Evolutionary conservation across 805 yeast genomes (phyloP).

Genomic region (Saturnispora silvae): DNA sequence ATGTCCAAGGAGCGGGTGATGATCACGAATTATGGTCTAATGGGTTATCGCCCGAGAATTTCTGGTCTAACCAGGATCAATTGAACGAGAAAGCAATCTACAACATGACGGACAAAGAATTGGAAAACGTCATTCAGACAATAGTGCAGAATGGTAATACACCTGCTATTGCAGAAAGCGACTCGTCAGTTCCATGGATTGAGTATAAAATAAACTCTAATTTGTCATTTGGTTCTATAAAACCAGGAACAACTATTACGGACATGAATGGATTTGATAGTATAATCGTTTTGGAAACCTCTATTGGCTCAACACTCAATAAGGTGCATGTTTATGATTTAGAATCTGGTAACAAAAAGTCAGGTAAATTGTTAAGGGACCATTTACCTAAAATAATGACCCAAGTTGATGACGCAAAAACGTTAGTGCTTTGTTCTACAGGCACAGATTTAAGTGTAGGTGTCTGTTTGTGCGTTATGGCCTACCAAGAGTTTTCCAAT

Average conservation of each 20-base stretch:
- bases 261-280: conserved; percentile 18
- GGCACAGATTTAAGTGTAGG: conserved; percentile 63
- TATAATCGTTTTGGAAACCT: conserved; percentile 14
- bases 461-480: conserved; percentile 41
- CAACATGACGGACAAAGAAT: conserved; percentile 23
- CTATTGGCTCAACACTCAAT: conserved; percentile 11
- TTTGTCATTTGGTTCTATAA: conserved; percentile 19
- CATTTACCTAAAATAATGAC: conserved; percentile 34
- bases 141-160: conserved; percentile 1
- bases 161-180: background rate
- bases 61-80: conserved; percentile 40
- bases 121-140: conserved; percentile 12
- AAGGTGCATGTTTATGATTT: conserved; percentile 17
- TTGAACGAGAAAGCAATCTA: conserved; percentile 11
- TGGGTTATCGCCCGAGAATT: conserved; percentile 38
- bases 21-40: conserved; percentile 84
- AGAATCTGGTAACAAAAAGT: conserved; percentile 40
- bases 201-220: conserved; percentile 10
- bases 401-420: conserved; percentile 12
- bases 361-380: conserved; percentile 49
- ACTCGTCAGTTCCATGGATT: background rate
- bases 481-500: no score
- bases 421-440: conserved; percentile 47
- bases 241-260: conserved; percentile 1
- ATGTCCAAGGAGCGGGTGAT: conserved; percentile 91